phyloP scores from a whole-genome alignment of 257 asterid genomes.

The Thymus mandschuricus region DNA sequence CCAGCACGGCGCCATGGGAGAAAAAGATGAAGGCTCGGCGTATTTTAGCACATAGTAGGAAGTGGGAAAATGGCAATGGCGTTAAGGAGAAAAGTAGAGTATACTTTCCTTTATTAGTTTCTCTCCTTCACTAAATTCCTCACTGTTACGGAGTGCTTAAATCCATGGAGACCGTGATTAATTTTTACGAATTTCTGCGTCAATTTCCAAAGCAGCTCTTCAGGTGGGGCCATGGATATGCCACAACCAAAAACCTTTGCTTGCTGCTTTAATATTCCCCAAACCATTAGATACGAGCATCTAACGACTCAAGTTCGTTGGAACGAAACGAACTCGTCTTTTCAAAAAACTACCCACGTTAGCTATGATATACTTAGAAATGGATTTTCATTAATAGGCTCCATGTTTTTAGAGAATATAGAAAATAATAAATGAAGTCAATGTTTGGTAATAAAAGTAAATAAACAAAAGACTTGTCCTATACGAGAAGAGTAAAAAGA shows the following conservation, averaged over 20 bases:
- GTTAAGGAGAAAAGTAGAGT: background rate
- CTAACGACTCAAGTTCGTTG: too few species aligned
- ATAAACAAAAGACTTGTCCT: too few species aligned
- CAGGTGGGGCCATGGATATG: conserved; percentile 29
- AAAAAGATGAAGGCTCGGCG: conserved; percentile 33
- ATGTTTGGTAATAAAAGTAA: too few species aligned
- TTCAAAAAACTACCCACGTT: too few species aligned
- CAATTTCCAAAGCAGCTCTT: conserved; percentile 21
- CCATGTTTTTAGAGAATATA: too few species aligned
- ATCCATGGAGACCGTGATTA: background rate
- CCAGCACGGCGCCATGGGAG: conserved; percentile 53
- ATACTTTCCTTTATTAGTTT: background rate
- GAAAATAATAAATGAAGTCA: too few species aligned
- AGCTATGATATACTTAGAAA: too few species aligned
- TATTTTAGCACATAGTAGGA: conserved; percentile 31
- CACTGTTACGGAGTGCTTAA: background rate
- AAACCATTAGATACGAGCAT: background rate
- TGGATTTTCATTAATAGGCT: too few species aligned
- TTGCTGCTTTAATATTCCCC: background rate
- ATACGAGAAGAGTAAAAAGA: too few species aligned
- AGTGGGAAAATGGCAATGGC: conserved; percentile 13
- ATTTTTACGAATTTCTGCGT: conserved; percentile 7
- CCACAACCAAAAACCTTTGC: conserved; percentile 8
- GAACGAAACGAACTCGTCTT: too few species aligned
- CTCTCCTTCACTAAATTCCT: conserved; percentile 23